Evolutionary conservation across 176 grass and related monocot genomes (phyloP).

Genomic region (Puya raimondii): DNA sequence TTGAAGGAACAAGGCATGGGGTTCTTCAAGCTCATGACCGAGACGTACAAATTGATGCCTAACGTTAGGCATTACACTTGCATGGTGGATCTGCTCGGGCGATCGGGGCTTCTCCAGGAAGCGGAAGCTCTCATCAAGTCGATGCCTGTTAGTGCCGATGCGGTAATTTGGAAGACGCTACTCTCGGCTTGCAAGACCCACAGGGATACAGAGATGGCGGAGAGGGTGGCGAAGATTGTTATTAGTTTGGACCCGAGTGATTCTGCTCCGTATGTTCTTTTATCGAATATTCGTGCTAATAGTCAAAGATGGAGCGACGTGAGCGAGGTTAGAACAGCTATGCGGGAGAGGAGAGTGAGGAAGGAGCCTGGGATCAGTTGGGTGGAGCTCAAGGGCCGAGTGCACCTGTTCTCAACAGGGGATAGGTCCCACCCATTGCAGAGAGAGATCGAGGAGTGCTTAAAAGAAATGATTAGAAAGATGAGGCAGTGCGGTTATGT

Average conservation of each 20-base stretch:
- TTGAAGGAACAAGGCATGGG: slow-evolving; percentile 44
- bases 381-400: slow-evolving; percentile 56
- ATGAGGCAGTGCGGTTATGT: slow-evolving; percentile 52
- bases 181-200: slow-evolving; percentile 56
- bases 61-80: slow-evolving; percentile 59
- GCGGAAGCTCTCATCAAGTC: slow-evolving; percentile 48
- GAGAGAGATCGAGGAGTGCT: slow-evolving; percentile 33
- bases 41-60: slow-evolving; percentile 36
- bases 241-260: slow-evolving; percentile 52
- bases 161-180: slow-evolving; percentile 65
- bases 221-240: slow-evolving; percentile 43
- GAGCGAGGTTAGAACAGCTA: slow-evolving; percentile 32
- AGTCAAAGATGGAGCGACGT: slow-evolving; percentile 45
- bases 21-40: slow-evolving; percentile 47
- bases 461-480: slow-evolving; percentile 43
- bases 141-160: slow-evolving; percentile 47
- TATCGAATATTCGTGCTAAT: slow-evolving; percentile 63
- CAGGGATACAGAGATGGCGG: slow-evolving; percentile 47
- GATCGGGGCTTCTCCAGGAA: slow-evolving; percentile 40
- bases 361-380: slow-evolving; percentile 74
- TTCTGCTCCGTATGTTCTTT: slow-evolving; percentile 53
- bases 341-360: slow-evolving; percentile 46
- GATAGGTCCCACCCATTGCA: slow-evolving; percentile 44
- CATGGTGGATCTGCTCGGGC: slow-evolving; percentile 62
- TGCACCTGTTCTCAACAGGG: slow-evolving; percentile 57